Base-by-base conservation (phyloP, 2,329 filamentous ascomycete genomes). In the Fusarium nanum region DNA sequence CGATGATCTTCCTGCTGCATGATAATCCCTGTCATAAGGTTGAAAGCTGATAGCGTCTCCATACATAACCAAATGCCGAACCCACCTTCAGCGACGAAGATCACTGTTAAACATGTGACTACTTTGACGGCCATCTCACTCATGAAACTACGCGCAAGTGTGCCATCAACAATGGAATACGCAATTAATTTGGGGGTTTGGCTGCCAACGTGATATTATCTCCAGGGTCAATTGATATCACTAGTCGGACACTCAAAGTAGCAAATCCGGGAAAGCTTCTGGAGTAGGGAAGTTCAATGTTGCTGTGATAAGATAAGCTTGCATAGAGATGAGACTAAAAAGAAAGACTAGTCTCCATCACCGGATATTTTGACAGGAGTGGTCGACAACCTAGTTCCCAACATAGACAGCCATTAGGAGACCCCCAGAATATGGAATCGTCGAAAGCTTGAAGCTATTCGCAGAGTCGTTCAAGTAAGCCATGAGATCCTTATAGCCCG, bases 401-500 rank as follows among this genome's bases (percentile, higher is more conserved):
- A 70, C 16, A 47, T 73, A 73, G 2, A 74, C 67, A 3, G 69
- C 71, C 57, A 80, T 61, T 41, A 73, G 57, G 20, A 80, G 58
- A 3, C 78, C 78, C 1, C 77, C 77, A 0, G 69, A 64, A 48
- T 78, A 80, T 2, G 78, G 78, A 16, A 69, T 48, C 2, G 73
- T 77, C 2, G 75, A 77, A 1, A 57, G 84, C 55, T 78, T 82
- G 68, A 88, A 90, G 0, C 83, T 83, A 68, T 82, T 87, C 5
- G 75, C 72, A 0, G 83, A 78, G 11, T 81, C 78, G 10, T 81
- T 64, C n/a, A 89, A 59, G 64, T 84, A 85, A 0, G 70, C 79
- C 20, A 85, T 65, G 3, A 88, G 73, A 3, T 89, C 85, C 37
- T 76, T 74, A 62, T 88, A 88, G 3, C 80, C 78, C 11, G 73